Percentiles rank a stretch among this genome's conserved stretches.
phyloP scores from a whole-genome alignment of 768 basidiomycete genomes.

The Leccinum subtestaceum region DNA sequence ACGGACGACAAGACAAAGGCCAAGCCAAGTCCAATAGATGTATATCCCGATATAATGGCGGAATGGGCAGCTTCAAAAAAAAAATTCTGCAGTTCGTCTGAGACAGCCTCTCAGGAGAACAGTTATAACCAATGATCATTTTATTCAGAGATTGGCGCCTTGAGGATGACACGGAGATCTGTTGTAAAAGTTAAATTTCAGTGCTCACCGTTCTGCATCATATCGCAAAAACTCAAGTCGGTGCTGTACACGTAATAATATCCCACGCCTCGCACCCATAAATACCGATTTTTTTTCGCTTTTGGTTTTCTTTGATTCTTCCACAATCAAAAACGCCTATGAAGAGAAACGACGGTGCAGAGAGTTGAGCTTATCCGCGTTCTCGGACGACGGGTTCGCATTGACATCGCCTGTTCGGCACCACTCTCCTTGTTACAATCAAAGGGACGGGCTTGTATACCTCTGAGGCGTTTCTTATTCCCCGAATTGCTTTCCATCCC shows the following conservation, averaged over 20 bases:
- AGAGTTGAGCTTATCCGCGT: constrained; percentile 51
- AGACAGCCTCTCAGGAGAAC: too few species aligned
- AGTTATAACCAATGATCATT: too few species aligned
- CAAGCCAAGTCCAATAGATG: too few species aligned
- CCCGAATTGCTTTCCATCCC: not conserved
- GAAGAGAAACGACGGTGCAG: constrained; percentile 57
- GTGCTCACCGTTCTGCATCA: too few species aligned
- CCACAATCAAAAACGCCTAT: constrained; percentile 48
- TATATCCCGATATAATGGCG: too few species aligned
- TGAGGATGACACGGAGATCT: too few species aligned
- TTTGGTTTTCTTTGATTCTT: constrained; percentile 34
- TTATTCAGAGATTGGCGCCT: too few species aligned
- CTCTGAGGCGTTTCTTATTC: constrained; percentile 49
- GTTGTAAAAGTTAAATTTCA: too few species aligned
- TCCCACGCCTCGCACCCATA: constrained; percentile 12
- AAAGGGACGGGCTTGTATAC: constrained; percentile 55
- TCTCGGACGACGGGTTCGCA: constrained; percentile 37
- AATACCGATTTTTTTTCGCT: not conserved
- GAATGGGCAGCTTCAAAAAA: too few species aligned
- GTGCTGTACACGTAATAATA: constrained; percentile 8
- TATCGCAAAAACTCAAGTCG: too few species aligned
- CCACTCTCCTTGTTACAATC: constrained; percentile 53
- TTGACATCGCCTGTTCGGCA: constrained; percentile 68
- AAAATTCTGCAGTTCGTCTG: too few species aligned
- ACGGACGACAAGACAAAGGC: too few species aligned